Conservation (phyloP, 805 yeast genomes). For the Starmera quercuum region DNA sequence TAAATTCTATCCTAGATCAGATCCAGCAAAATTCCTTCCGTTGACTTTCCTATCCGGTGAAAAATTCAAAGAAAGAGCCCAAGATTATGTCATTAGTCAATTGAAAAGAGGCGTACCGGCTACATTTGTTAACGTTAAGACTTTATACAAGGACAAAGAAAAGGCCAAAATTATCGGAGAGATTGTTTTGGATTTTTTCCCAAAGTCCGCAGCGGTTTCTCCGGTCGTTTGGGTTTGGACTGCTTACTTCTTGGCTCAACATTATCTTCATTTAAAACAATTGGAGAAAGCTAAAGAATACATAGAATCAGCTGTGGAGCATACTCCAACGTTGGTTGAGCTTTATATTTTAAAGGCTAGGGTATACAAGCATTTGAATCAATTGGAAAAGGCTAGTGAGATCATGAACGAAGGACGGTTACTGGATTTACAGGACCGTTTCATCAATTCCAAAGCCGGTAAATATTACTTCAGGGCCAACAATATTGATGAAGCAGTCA, state of each 20-base stretch:
- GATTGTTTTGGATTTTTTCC: conserved; percentile 44
- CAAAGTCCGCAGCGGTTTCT: conserved; percentile 18
- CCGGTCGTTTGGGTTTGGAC: conserved; percentile 54
- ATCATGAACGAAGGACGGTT: conserved; percentile 63
- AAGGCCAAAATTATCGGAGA: conserved; percentile 36
- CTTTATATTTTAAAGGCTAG: conserved; percentile 74
- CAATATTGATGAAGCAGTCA: conserved; percentile 65
- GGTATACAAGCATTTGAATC: conserved; percentile 65
- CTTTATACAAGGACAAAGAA: conserved; percentile 46
- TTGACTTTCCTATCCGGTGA: conserved; percentile 59
- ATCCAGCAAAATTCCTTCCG: conserved; percentile 74
- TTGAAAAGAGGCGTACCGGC: conserved; percentile 84
- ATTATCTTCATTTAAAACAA: conserved; percentile 50
- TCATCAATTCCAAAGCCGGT: conserved; percentile 80
- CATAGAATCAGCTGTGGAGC: conserved; percentile 57
- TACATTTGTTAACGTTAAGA: conserved; percentile 77
- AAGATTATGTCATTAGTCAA: conserved; percentile 49
- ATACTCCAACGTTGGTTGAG: conserved; percentile 83
- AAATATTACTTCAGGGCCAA: conserved; percentile 78
- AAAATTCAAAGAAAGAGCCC: conserved; percentile 38
- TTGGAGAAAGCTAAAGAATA: conserved; percentile 45
- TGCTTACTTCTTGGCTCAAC: conserved; percentile 70
- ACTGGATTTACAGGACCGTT: conserved; percentile 84
- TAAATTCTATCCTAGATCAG: conserved; percentile 72
- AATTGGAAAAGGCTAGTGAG: conserved; percentile 52